These are phyloP conservation scores for Breviolum minutum DNA, from an alignment of 73 alveolate species.

Conservation along the genomic window DNA sequence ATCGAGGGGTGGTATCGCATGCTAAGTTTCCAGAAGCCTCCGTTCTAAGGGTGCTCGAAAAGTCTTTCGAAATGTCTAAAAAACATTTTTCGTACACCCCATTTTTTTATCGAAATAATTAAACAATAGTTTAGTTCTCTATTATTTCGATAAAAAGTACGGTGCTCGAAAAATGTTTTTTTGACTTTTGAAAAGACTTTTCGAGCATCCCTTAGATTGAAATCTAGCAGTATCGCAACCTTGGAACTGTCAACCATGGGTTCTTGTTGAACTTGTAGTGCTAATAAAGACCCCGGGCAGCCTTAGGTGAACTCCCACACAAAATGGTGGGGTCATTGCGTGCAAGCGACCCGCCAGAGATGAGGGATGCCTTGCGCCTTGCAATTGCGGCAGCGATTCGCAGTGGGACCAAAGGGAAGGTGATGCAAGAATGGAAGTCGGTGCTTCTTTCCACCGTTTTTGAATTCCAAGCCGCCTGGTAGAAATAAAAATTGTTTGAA, in stretches of 20 bases:
- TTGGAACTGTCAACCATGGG: not conserved
- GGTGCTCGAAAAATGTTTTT: not conserved
- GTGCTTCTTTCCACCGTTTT: not conserved
- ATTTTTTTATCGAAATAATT: too few species aligned
- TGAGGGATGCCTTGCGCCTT: not conserved
- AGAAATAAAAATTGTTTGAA: not conserved
- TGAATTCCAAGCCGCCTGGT: not conserved
- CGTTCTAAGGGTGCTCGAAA: too few species aligned
- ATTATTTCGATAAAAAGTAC: too few species aligned
- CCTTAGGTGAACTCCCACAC: not conserved
- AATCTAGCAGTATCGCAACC: not conserved
- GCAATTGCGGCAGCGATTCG: not conserved
- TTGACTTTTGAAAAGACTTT: not conserved
- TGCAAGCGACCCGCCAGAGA: not conserved
- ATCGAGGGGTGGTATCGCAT: too few species aligned
- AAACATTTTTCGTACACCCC: too few species aligned
- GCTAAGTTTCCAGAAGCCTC: too few species aligned
- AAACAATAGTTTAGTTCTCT: too few species aligned
- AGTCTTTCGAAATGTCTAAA: too few species aligned
- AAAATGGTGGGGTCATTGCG: not conserved
- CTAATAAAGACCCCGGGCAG: not conserved
- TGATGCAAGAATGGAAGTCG: not conserved
- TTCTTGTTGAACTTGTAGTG: too few species aligned
- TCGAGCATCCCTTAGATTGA: too few species aligned
- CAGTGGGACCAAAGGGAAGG: not conserved